Conservation (phyloP, 139 green algal species). For the Micractinium sp. region DNA sequence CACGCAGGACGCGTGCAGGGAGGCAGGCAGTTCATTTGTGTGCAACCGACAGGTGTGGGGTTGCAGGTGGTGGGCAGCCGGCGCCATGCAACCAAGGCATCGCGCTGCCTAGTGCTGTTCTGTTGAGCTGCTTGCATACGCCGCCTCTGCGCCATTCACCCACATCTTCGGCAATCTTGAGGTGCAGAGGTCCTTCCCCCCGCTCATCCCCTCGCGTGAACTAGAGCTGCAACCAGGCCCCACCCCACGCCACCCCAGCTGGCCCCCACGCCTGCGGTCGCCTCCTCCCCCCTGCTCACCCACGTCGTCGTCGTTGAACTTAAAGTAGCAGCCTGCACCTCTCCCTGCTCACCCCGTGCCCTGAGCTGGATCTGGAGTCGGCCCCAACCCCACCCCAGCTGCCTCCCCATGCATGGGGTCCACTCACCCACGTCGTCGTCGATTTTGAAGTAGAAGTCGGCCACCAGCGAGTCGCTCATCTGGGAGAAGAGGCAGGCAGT, state of each 20-base stretch:
- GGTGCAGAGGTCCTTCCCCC: too few species aligned
- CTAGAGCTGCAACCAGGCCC: too few species aligned
- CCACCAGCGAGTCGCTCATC: conserved; percentile 52
- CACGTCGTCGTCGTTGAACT: conserved; percentile 79
- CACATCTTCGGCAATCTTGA: too few species aligned
- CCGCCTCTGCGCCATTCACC: neutral
- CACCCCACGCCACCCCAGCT: neutral
- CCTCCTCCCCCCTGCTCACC: too few species aligned
- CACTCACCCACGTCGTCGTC: conserved; percentile 62
- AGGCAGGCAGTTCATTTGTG: neutral
- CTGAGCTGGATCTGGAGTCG: neutral
- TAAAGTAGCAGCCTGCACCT: too few species aligned
- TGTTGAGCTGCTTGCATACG: too few species aligned
- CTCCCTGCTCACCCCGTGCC: neutral
- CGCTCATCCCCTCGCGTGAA: neutral
- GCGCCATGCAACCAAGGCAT: neutral
- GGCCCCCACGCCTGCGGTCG: too few species aligned
- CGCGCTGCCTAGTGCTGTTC: neutral
- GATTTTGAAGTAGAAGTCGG: conserved; percentile 81
- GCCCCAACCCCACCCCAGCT: neutral
- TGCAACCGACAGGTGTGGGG: neutral
- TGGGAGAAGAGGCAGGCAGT: conserved; percentile 61
- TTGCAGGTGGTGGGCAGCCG: neutral
- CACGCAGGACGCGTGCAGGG: neutral
- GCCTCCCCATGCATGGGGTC: too few species aligned